Conservation (phyloP, 257 asterid species). For the Capsicum chinense region DNA sequence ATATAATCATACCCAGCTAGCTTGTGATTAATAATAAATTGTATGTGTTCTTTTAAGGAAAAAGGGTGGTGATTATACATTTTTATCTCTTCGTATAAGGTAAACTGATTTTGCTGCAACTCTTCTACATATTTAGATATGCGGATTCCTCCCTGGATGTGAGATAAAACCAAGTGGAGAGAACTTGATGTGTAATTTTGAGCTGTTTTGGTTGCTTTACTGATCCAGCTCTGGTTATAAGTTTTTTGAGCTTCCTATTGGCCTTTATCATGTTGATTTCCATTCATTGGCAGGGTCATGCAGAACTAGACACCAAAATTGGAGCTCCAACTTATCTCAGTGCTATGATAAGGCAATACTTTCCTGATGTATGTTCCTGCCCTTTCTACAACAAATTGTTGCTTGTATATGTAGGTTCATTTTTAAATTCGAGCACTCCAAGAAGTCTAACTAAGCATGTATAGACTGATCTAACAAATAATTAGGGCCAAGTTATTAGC, state of each 20-base stretch:
- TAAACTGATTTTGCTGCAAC: background rate
- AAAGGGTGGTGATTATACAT: background rate
- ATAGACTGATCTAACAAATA: background rate
- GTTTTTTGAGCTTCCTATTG: background rate
- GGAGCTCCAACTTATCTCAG: conserved; percentile 67
- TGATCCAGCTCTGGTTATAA: background rate
- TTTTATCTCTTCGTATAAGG: background rate
- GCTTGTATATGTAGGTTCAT: background rate
- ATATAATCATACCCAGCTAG: background rate
- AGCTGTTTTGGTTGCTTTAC: background rate
- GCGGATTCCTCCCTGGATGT: background rate
- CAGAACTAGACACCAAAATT: conserved; percentile 82
- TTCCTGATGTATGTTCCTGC: conserved; percentile 55
- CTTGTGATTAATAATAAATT: background rate
- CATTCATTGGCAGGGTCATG: conserved; percentile 57
- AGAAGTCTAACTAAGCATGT: conserved; percentile 1
- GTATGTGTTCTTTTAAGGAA: background rate
- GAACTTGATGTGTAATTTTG: conserved; percentile 2
- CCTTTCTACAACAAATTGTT: background rate
- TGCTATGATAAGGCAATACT: conserved; percentile 71
- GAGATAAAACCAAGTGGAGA: background rate
- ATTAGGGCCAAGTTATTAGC: background rate
- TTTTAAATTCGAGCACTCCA: background rate
- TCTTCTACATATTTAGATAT: conserved; percentile 15
- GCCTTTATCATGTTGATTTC: background rate